A percentile compares a stretch with the other conserved stretches of the same genome.
Evolutionary conservation across 305 asterid species (phyloP).

Genomic region (Fraxinus angustifolia): DNA sequence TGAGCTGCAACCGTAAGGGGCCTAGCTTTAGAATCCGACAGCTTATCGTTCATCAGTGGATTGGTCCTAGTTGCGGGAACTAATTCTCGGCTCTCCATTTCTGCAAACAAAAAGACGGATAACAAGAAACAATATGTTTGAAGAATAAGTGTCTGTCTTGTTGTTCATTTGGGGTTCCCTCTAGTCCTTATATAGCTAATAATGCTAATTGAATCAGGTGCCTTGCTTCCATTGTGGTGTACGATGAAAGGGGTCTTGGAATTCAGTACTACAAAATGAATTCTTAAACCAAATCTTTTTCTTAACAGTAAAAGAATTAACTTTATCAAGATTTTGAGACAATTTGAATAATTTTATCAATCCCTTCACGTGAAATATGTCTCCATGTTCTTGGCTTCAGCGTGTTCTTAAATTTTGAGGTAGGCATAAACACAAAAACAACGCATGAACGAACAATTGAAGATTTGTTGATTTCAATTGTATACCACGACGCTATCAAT

Average conservation of each 20-base stretch:
- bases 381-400: background rate
- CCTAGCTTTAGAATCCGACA: background rate
- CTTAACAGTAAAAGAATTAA: slow-evolving; percentile 2
- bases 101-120: background rate
- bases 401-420: background rate
- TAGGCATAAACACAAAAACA: no score
- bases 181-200: slow-evolving; percentile 34
- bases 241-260: slow-evolving; percentile 36
- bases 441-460: no score
- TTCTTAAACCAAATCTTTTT: slow-evolving; percentile 9
- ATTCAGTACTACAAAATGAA: slow-evolving; percentile 25
- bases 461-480: no score
- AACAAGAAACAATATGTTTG: background rate
- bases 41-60: slow-evolving; percentile 9
- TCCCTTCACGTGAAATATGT: slow-evolving; percentile 4
- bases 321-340: background rate
- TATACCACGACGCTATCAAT: no score
- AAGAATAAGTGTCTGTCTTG: background rate
- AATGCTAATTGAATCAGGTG: slow-evolving; percentile 49
- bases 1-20: background rate
- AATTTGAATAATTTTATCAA: background rate
- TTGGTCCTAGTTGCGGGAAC: slow-evolving; percentile 17
- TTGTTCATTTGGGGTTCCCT: slow-evolving; percentile 15
- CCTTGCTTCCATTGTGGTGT: slow-evolving; percentile 58
- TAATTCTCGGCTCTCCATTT: slow-evolving; percentile 29